Conservation (phyloP, 2,329 filamentous ascomycete genomes). For the Aspergillus udagawae region DNA sequence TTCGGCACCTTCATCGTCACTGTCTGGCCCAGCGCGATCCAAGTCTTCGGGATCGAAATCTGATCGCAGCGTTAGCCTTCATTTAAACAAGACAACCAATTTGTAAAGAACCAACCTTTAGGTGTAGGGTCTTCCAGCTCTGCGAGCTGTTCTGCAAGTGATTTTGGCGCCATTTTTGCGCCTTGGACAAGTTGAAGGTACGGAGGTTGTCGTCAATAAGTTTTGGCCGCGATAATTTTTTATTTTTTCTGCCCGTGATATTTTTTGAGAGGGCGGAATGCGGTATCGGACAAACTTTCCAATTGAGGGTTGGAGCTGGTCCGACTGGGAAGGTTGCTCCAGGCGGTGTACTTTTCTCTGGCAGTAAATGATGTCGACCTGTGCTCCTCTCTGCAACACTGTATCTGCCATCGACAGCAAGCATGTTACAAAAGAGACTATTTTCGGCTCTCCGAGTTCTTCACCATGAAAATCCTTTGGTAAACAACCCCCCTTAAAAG, state of each 20-base stretch:
- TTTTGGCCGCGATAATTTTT: slow-evolving; percentile 18
- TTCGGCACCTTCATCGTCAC: slow-evolving; percentile 52
- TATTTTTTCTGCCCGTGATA: slow-evolving; percentile 17
- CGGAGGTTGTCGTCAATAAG: slow-evolving; percentile 10
- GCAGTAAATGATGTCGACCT: slow-evolving; percentile 12
- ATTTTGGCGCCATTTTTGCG: slow-evolving; percentile 44
- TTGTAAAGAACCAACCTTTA: slow-evolving; percentile 49
- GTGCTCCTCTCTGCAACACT: background rate
- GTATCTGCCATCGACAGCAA: background rate
- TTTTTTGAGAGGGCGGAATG: slow-evolving; percentile 10
- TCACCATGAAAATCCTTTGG: slow-evolving; percentile 83
- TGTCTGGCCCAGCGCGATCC: slow-evolving; percentile 53
- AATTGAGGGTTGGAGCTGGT: background rate
- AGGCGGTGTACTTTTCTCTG: slow-evolving; percentile 18
- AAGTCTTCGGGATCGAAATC: slow-evolving; percentile 77
- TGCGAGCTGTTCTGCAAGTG: slow-evolving; percentile 57
- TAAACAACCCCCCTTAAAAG: slow-evolving; percentile 34
- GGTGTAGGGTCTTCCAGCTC: slow-evolving; percentile 59
- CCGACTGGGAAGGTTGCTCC: background rate
- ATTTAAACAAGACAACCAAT: background rate
- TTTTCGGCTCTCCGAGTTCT: slow-evolving; percentile 56
- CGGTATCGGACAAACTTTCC: slow-evolving; percentile 10
- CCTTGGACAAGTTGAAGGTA: slow-evolving; percentile 4
- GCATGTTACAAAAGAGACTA: slow-evolving; percentile 38
- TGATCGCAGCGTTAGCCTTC: slow-evolving; percentile 32